Percentiles rank a stretch among this genome's conserved stretches.
Conservation (phyloP, 2,329 filamentous ascomycete genomes). For the Alternaria conjuncta region DNA sequence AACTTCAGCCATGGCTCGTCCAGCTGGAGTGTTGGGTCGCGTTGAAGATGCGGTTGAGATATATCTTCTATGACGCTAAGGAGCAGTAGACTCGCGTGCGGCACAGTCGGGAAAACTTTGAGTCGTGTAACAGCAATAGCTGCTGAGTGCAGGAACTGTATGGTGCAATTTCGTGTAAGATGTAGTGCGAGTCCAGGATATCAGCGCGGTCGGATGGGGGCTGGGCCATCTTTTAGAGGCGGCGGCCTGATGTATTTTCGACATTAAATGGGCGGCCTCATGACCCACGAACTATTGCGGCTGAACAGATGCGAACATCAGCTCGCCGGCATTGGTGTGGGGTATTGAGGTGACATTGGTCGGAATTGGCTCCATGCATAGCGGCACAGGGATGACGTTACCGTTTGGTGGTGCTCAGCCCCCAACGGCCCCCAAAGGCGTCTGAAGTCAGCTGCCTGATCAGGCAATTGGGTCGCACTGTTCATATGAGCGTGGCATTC, state of each 20-base stretch:
- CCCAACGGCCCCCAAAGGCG: slow-evolving; percentile 23
- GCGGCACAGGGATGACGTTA: slow-evolving; percentile 16
- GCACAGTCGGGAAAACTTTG: neutral
- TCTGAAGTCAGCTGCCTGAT: slow-evolving; percentile 11
- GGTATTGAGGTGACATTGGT: slow-evolving; percentile 20
- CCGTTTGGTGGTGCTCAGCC: slow-evolving; percentile 20
- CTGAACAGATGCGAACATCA: slow-evolving; percentile 22
- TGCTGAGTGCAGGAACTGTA: neutral
- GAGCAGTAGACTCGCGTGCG: neutral
- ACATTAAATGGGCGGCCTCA: slow-evolving; percentile 13
- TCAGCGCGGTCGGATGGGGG: neutral
- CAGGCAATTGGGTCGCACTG: slow-evolving; percentile 7
- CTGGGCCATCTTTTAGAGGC: neutral
- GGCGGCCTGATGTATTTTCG: slow-evolving; percentile 1
- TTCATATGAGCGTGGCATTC: slow-evolving; percentile 3
- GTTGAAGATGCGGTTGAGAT: neutral
- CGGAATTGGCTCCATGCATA: slow-evolving; percentile 21
- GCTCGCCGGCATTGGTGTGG: slow-evolving; percentile 17
- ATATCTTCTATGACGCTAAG: neutral
- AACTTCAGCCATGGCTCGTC: slow-evolving; percentile 29
- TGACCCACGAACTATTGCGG: slow-evolving; percentile 12
- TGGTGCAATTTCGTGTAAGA: neutral
- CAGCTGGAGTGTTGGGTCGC: neutral
- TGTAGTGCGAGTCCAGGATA: neutral
- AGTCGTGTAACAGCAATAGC: neutral